Evolutionary conservation across 2,329 filamentous ascomycete species (phyloP), one percentile per base, ranked within the genome.

Genomic region (Neonectria ditissima): DNA sequence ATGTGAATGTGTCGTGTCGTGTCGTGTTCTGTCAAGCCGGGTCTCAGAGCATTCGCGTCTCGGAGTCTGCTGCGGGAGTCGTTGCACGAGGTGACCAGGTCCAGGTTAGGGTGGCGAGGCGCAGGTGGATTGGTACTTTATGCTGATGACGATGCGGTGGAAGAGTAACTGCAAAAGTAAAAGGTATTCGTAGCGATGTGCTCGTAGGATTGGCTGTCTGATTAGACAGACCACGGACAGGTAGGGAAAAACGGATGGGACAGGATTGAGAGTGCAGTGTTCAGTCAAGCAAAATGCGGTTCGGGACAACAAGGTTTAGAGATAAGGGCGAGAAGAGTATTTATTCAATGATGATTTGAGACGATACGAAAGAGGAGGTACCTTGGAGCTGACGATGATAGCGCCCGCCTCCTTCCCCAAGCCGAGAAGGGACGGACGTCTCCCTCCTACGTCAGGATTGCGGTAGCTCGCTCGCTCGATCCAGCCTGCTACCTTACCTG

Each of bases 361-460:
- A 45, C 62, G 61, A 55, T 7, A 41, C 37, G 37, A n/a, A 37
- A n/a, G 34, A 37, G 34, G 16, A 37, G 8, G n/a, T 41, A 47
- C 43, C 43, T 26, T 16, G 14, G 13, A 32, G 28, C 47, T 50
- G 47, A 32, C 30, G 47, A 32, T 32, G 45, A 13, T 48, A 48
- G 66, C 4, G 4, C 4, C 24, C 61, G 61, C 64, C 67, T 70
- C 65, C 68, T 66, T 63, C 54, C 43, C 37, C 55, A 56, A 51
- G 6, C 34, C 34, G n/a, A 16, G 16, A 37, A 14, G 34, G 34
- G 20, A 53, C 55, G 47, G 28, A 34, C 28, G 47, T 32, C 47
- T 30, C 16, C 50, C 34, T 43, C 66, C 60, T 70, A 70, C 68
- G 68, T 70, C 68, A 70, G 68, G 67, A 54, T 32, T 9, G 18